These are phyloP conservation scores for Musa balbisiana DNA, from an alignment of 202 grass and related monocot species.

Conservation along the genomic window DNA sequence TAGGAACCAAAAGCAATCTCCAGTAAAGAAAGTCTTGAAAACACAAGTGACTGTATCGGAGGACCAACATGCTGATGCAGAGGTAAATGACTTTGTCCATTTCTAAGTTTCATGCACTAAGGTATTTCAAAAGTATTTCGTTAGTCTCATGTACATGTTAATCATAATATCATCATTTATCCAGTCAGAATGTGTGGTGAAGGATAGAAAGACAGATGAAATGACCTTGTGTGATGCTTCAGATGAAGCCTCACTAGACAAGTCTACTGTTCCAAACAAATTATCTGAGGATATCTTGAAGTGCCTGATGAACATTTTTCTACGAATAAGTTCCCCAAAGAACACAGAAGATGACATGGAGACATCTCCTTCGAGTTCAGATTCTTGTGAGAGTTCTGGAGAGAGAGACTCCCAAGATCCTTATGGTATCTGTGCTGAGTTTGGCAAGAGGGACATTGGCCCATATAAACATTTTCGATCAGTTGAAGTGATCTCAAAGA, in stretches of 20 bases:
- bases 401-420: constrained; percentile 59
- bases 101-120: background rate
- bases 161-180: background rate
- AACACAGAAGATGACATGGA: constrained; percentile 47
- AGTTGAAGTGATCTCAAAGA: constrained; percentile 48
- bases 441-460: constrained; percentile 59
- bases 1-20: constrained; percentile 41
- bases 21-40: constrained; percentile 44
- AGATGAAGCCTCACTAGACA: constrained; percentile 31
- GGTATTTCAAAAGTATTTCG: background rate
- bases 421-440: constrained; percentile 52
- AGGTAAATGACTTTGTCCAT: background rate
- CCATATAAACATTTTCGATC: constrained; percentile 59
- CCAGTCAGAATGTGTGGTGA: constrained; percentile 30
- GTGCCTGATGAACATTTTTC: constrained; percentile 77
- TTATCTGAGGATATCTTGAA: constrained; percentile 80
- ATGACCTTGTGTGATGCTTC: constrained; percentile 28
- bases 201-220: constrained; percentile 37
- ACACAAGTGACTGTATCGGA: constrained; percentile 17
- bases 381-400: constrained; percentile 46
- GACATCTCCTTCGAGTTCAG: constrained; percentile 65
- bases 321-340: constrained; percentile 33
- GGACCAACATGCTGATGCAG: background rate
- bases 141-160: background rate
- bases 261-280: constrained; percentile 49